phyloP scores from a whole-genome alignment of 2,329 filamentous ascomycete species.

The Penicillium hordei region DNA sequence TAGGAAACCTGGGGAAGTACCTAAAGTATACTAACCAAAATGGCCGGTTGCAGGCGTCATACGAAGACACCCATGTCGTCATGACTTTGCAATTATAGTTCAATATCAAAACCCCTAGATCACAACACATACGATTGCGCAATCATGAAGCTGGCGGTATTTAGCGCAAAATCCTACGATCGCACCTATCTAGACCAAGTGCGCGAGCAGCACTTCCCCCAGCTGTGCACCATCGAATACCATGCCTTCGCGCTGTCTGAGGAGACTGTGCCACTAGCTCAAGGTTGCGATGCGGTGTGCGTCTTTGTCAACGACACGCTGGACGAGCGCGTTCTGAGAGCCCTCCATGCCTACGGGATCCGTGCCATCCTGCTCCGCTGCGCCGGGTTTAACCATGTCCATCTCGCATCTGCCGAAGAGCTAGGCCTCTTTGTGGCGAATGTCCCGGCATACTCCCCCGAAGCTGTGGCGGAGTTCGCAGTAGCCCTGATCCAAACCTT shows the following conservation, averaged over 20 bases:
- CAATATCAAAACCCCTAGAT: background rate
- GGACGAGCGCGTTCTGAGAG: slow-evolving; percentile 51
- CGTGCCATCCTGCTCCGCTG: slow-evolving; percentile 64
- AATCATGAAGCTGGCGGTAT: slow-evolving; percentile 61
- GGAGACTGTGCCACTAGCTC: slow-evolving; percentile 58
- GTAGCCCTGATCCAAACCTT: slow-evolving; percentile 67
- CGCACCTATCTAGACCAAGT: slow-evolving; percentile 54
- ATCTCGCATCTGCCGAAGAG: slow-evolving; percentile 56
- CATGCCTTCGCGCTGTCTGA: slow-evolving; percentile 58
- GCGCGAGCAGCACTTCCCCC: slow-evolving; percentile 26
- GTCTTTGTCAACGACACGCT: slow-evolving; percentile 68
- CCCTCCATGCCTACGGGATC: slow-evolving; percentile 53
- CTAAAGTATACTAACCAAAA: background rate
- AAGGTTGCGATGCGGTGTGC: slow-evolving; percentile 59
- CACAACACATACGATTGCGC: background rate
- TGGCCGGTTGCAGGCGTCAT: slow-evolving; percentile 2
- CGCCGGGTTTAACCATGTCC: slow-evolving; percentile 68
- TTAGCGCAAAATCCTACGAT: slow-evolving; percentile 66
- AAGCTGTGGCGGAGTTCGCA: slow-evolving; percentile 69
- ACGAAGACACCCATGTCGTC: slow-evolving; percentile 1
- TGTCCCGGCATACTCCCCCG: slow-evolving; percentile 67
- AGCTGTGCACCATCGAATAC: slow-evolving; percentile 53
- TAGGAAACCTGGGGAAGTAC: background rate
- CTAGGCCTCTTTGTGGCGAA: slow-evolving; percentile 63
- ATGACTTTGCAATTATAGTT: slow-evolving; percentile 2